A percentile compares a stretch with the other conserved stretches of the same genome.
These are phyloP conservation scores for Parmelia sp. DNA, from an alignment of 495 filamentous ascomycete genomes.

Conservation along the genomic window DNA sequence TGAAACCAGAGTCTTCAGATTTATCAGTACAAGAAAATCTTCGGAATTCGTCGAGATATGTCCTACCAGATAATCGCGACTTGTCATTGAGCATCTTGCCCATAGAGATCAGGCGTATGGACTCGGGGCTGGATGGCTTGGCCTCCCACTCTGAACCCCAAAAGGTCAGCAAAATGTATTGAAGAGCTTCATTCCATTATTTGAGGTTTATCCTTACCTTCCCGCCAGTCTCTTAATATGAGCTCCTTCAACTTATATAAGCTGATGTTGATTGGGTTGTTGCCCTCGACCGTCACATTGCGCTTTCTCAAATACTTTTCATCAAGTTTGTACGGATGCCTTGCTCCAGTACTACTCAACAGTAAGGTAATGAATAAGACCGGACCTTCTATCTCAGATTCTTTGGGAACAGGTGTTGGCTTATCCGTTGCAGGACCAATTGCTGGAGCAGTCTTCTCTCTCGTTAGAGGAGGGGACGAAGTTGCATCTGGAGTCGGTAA, in stretches of 20 bases:
- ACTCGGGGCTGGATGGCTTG: slow-evolving; percentile 71
- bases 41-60: not conserved
- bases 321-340: slow-evolving; percentile 83
- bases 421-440: slow-evolving; percentile 29
- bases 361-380: slow-evolving; percentile 57
- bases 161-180: slow-evolving; percentile 4
- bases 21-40: not conserved
- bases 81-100: slow-evolving; percentile 86
- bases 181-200: not conserved
- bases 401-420: slow-evolving; percentile 30
- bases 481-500: not conserved
- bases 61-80: slow-evolving; percentile 62
- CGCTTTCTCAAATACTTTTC: slow-evolving; percentile 76
- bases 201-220: slow-evolving; percentile 39
- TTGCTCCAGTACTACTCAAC: slow-evolving; percentile 70
- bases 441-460: slow-evolving; percentile 26
- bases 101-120: slow-evolving; percentile 82
- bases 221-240: slow-evolving; percentile 83
- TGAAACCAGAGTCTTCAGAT: slow-evolving; percentile 69
- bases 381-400: slow-evolving; percentile 41
- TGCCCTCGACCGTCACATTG: slow-evolving; percentile 64
- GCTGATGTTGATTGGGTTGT: slow-evolving; percentile 81
- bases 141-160: slow-evolving; percentile 68
- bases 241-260: slow-evolving; percentile 88
- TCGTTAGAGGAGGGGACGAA: slow-evolving; percentile 17